These are phyloP conservation scores for Aspergillus puulaauensis DNA, from an alignment of 2,329 filamentous ascomycete genomes.

Conservation along the genomic window DNA sequence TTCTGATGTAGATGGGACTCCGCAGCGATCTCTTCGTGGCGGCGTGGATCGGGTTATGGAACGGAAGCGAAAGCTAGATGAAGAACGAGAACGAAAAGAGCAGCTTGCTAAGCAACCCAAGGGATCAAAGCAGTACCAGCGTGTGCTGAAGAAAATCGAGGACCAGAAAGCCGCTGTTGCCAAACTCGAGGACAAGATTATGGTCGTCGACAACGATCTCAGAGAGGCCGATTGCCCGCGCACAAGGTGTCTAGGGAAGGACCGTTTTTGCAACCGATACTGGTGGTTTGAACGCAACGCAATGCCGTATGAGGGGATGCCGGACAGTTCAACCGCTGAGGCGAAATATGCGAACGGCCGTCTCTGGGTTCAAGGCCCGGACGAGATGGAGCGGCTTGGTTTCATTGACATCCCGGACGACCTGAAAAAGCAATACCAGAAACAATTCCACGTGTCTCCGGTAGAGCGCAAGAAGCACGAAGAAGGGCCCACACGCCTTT, in stretches of 20 bases:
- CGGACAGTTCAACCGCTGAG: constrained; percentile 80
- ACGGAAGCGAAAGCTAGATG: constrained; percentile 73
- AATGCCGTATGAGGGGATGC: constrained; percentile 90
- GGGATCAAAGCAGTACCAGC: constrained; percentile 85
- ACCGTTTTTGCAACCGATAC: constrained; percentile 97
- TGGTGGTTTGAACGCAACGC: constrained; percentile 99
- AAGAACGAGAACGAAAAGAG: constrained; percentile 67
- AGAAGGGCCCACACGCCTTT: constrained; percentile 78
- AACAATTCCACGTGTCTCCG: constrained; percentile 77
- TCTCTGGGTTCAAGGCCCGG: constrained; percentile 94
- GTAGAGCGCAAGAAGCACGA: constrained; percentile 81
- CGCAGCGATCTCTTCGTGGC: constrained; percentile 58
- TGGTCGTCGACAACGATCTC: constrained; percentile 82
- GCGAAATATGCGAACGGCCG: constrained; percentile 92
- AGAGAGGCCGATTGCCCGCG: constrained; percentile 91
- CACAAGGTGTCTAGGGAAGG: constrained; percentile 84
- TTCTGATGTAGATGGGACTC: constrained; percentile 67
- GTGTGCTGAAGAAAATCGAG: constrained; percentile 83
- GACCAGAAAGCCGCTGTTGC: constrained; percentile 79
- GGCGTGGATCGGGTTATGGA: constrained; percentile 70
- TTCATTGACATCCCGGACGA: constrained; percentile 77
- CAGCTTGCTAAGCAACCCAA: constrained; percentile 68
- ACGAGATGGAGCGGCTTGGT: constrained; percentile 80
- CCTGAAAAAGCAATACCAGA: constrained; percentile 71
- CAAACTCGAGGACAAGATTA: constrained; percentile 81